Evolutionary conservation across 1,284 basidiomycete genomes (phyloP).

Genomic region (Pseudozyma hubeiensis): DNA sequence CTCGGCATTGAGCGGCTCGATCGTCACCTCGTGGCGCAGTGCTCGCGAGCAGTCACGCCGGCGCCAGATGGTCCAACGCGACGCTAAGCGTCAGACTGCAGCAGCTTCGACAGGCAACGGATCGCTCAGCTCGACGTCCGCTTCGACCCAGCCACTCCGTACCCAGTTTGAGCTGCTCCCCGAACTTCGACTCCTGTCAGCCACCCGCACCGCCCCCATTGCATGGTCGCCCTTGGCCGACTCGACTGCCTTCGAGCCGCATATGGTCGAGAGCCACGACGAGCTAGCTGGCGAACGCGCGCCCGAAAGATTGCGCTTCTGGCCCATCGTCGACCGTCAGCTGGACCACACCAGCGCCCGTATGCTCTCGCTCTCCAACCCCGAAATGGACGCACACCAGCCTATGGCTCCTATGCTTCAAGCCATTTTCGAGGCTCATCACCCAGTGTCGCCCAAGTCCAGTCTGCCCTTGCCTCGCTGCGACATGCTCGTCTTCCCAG

Average conservation of each 20-base stretch:
- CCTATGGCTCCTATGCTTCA: too few relatives aligned
- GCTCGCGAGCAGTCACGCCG: slow-evolving; percentile 14
- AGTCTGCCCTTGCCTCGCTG: neutral
- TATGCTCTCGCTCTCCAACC: slow-evolving; percentile 36
- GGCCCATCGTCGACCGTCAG: slow-evolving; percentile 44
- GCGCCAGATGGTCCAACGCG: neutral
- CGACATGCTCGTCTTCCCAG: neutral
- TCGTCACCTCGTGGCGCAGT: slow-evolving; percentile 22
- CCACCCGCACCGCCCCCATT: slow-evolving; percentile 45
- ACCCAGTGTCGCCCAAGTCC: slow-evolving; percentile 23
- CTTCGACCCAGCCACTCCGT: neutral
- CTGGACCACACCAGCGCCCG: slow-evolving; percentile 47
- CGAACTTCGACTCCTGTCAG: slow-evolving; percentile 48
- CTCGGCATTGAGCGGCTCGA: neutral
- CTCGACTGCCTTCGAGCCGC: neutral
- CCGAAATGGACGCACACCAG: neutral
- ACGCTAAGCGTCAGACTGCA: neutral
- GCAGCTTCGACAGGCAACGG: neutral
- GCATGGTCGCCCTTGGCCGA: slow-evolving; percentile 18
- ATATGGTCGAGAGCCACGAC: slow-evolving; percentile 22
- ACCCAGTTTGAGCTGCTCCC: slow-evolving; percentile 17
- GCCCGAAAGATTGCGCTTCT: slow-evolving; percentile 44
- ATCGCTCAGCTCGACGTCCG: too few relatives aligned
- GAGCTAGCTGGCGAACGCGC: slow-evolving; percentile 16
- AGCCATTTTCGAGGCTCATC: neutral